Evolutionary conservation across 371 early-diverging fungal species (phyloP), one percentile per base, ranked within the genome.

Genomic region (Lichtheimia ramosa): DNA sequence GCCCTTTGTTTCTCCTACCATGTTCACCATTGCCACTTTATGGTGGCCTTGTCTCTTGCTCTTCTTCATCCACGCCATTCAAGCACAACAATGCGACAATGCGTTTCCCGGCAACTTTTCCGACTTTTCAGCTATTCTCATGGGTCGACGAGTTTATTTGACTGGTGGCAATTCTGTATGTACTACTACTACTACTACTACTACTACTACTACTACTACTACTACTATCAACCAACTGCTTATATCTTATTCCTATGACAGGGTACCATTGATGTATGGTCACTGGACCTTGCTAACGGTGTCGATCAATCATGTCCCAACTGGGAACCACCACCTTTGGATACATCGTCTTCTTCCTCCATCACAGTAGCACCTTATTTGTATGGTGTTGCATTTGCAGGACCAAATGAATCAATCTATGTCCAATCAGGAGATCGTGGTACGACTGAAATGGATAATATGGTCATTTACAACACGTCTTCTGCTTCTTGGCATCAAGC

Each of bases 321-420:
- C 2, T 79, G 79, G 79, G 23, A 57, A 10, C 27, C 24, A 7
- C 24, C 27, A 10, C 25, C 65, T 2, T 24, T 41, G 10, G 34
- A 34, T 20, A 25, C 46, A 21, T 46, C 46, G 10, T 21, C 46
- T 16, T 21, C 21, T 8, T 21, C 46, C 15, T 46, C 46, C n/a
- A 46, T 21, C 8, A 28, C 43, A 12, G 24, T 24, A 7, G 25
- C 42, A 15, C 63, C 76, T 5, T 79, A 62, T 57, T 18, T 51
- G 3, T 28, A 62, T 51, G 79, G 79, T 57, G 76, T 74, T 12
- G 74, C 70, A 1, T 75, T 64, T 48, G 43, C 56, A n/a, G 69
- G 57, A 12, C 43, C 51, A 18, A 57, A 63, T 8, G 18, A 58
- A 13, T 24, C 24, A 2, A 55, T 76, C 18, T 72, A 62, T 60